Base-by-base conservation (phyloP, 768 basidiomycete species). In the Hericium rajendrae region DNA sequence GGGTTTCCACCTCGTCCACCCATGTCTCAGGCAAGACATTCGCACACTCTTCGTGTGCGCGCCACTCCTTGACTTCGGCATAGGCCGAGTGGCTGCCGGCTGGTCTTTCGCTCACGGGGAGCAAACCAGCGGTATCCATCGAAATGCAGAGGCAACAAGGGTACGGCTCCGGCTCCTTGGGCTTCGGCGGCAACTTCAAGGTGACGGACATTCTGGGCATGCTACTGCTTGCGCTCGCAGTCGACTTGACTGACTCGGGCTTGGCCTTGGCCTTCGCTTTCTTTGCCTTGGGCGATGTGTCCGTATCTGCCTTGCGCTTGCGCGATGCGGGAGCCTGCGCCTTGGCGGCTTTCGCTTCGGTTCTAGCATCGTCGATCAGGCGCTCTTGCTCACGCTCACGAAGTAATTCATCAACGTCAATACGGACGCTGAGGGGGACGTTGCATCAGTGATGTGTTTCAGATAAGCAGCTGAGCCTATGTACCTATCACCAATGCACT, bases 381-480 rank as follows among this genome's bases (percentile, higher is more conserved):
- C 64, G 66, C 60, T 85, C 85, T 6, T 73, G 73, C 26, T 80
- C 84, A 4, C 85, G 77, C 60, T 91, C 85, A 2, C 66, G 74
- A 18, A 98, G 72, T 48, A 97, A 79, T 61, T 88, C 85, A 66
- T 95, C 91, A 20, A 98, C 90, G 57, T 98, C 88, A 62, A 98
- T 97, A 26, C 86, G 84, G 28, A 98, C 95, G 66, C 94, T 98
- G 3, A 26, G 26, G 26, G 59, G 4, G 2, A 3, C 26, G 26
- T 26, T 26, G 26, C 38, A 39, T 12, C 39, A 28, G 15, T 4
- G 65, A 38, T 66, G 62, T 59, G 50, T 8, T 15, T 55, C 10
- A 18, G 6, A 20, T 58, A 58, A n/a, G 2, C 26, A 26, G 3
- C 26, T 26, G 3, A 26, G 26, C 0, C 3, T 26, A 70, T 20